Percentiles rank a stretch among this genome's conserved stretches.
These are phyloP conservation scores for Neoascochyta sp. DNA, from an alignment of 2,329 filamentous ascomycete genomes.

Conservation along the genomic window DNA sequence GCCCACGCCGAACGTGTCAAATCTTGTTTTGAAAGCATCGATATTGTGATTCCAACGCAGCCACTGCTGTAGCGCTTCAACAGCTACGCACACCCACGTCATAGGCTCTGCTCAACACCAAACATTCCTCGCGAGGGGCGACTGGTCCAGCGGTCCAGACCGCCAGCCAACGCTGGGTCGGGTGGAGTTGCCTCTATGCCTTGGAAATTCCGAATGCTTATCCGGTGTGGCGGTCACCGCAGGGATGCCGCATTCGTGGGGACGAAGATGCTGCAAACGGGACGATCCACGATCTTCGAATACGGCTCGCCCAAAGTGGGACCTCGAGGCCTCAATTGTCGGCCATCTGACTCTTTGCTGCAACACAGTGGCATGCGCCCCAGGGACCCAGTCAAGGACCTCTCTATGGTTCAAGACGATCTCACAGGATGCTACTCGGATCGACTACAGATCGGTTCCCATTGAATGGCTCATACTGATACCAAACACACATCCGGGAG, in stretches of 20 bases:
- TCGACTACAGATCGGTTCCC: too few species aligned
- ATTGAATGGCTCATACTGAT: too few species aligned
- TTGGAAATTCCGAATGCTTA: constrained; percentile 1
- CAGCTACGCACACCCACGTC: constrained; percentile 4
- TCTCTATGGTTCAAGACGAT: too few species aligned
- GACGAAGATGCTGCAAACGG: constrained; percentile 14
- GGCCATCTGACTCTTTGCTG: too few species aligned
- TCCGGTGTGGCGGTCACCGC: constrained; percentile 3
- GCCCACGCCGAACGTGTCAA: too few species aligned
- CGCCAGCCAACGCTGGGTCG: constrained; percentile 1
- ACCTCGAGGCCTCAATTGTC: too few species aligned
- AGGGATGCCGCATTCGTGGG: constrained; percentile 12
- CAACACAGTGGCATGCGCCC: too few species aligned
- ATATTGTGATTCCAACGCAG: constrained; percentile 1
- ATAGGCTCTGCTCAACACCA: constrained; percentile 2
- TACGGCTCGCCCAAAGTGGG: constrained; percentile 5
- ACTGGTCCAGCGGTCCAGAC: constrained; percentile 3
- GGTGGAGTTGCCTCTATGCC: constrained; percentile 1
- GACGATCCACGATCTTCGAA: constrained; percentile 17
- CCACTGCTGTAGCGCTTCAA: background rate
- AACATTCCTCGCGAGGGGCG: constrained; percentile 2
- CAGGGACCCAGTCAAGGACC: too few species aligned
- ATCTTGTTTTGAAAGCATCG: too few species aligned
- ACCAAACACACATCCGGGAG: too few species aligned
- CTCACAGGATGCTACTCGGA: too few species aligned